Conservation (phyloP, 805 yeast genomes). For the Vanderwaltozyma yarrowii region DNA sequence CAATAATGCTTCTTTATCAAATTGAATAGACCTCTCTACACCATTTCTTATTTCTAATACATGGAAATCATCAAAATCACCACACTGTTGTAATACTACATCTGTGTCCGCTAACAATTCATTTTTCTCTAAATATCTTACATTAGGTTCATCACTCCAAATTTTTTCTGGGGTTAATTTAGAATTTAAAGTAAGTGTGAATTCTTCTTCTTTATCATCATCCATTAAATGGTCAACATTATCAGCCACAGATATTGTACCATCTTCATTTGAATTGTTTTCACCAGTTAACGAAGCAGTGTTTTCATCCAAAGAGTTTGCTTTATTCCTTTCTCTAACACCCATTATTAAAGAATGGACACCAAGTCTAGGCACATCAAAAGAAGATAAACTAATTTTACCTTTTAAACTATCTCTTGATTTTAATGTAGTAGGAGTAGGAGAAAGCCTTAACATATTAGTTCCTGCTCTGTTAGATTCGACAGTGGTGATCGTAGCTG, state of each 20-base stretch:
- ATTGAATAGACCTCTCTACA: slow-evolving; percentile 28
- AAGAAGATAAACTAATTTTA: slow-evolving; percentile 36
- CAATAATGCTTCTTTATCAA: slow-evolving; percentile 25
- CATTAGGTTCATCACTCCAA: slow-evolving; percentile 24
- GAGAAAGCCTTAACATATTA: neutral
- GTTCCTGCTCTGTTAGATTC: neutral
- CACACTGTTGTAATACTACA: slow-evolving; percentile 24
- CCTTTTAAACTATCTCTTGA: slow-evolving; percentile 5
- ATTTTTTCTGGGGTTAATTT: slow-evolving; percentile 19
- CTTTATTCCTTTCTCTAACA: slow-evolving; percentile 32
- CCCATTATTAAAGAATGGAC: slow-evolving; percentile 57
- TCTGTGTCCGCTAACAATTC: slow-evolving; percentile 23
- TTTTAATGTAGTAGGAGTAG: neutral
- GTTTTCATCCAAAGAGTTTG: slow-evolving; percentile 6
- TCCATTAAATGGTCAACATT: slow-evolving; percentile 36
- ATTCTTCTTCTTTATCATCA: slow-evolving; percentile 29
- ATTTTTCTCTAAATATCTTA: slow-evolving; percentile 21
- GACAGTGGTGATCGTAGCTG: neutral
- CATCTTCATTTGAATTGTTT: slow-evolving; percentile 7
- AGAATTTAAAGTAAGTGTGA: slow-evolving; percentile 22
- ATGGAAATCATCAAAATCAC: slow-evolving; percentile 23
- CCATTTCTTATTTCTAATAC: slow-evolving; percentile 28
- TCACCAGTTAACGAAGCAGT: slow-evolving; percentile 6
- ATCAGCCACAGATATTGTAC: slow-evolving; percentile 12
- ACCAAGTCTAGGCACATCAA: slow-evolving; percentile 52